These are phyloP conservation scores for Oryza officinalis DNA, from an alignment of 176 grass and related monocot species.

Conservation along the genomic window DNA sequence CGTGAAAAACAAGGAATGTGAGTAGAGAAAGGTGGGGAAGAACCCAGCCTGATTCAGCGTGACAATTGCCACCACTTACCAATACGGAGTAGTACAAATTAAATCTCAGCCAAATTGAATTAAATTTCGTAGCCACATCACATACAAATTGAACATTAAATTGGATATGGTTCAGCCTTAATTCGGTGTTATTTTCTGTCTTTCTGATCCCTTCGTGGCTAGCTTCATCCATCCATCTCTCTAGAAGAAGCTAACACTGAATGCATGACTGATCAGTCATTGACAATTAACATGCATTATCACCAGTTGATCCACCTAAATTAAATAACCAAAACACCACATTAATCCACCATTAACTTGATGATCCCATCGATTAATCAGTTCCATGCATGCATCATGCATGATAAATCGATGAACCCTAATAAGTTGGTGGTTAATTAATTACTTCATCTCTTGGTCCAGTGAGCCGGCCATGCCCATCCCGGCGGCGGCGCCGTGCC, in stretches of 20 bases:
- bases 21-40: too few species aligned
- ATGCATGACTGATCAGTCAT: background rate
- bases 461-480: slow-evolving; percentile 51
- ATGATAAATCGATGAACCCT: background rate
- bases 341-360: background rate
- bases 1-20: too few species aligned
- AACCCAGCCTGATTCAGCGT: too few species aligned
- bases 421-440: background rate
- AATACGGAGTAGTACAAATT: too few species aligned
- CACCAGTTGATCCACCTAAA: background rate
- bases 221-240: background rate
- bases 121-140: background rate
- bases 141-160: background rate
- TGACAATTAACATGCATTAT: background rate
- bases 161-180: background rate
- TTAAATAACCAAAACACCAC: background rate
- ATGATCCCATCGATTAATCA: background rate
- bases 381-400: background rate
- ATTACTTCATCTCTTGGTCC: slow-evolving; percentile 70
- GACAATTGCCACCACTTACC: too few species aligned
- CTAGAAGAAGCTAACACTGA: background rate
- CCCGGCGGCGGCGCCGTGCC: slow-evolving; percentile 22
- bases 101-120: too few species aligned
- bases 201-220: background rate
- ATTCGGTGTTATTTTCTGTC: background rate